Conservation (phyloP, 176 grass and related monocot genomes). For the Aegilops sharonensis region DNA sequence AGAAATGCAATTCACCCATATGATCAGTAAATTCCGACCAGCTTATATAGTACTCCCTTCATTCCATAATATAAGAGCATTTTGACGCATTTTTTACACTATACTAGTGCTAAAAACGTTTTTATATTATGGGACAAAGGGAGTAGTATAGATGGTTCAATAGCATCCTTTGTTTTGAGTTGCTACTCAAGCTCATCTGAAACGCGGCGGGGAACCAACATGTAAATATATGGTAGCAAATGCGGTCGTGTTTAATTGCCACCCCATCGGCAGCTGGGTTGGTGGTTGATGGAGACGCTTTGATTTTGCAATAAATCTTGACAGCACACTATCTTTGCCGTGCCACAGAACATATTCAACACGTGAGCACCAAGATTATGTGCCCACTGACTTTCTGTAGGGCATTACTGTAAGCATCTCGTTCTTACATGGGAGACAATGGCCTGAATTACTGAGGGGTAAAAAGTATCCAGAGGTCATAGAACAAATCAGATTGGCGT, state of each 20-base stretch:
- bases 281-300: not conserved
- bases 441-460: not conserved
- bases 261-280: not conserved
- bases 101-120: too few relatives aligned
- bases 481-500: not conserved
- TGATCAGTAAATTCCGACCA: too few relatives aligned
- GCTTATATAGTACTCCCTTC: not conserved
- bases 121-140: too few relatives aligned
- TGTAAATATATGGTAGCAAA: not conserved
- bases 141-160: not conserved
- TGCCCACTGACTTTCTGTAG: not conserved
- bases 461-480: not conserved
- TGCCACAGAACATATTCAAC: not conserved
- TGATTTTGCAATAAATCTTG: not conserved
- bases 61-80: too few relatives aligned
- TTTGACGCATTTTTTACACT: too few relatives aligned
- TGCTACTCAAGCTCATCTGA: not conserved
- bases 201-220: too few relatives aligned
- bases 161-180: not conserved
- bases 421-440: slow-evolving; percentile 11
- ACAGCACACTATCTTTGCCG: not conserved
- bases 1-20: too few relatives aligned
- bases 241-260: not conserved
- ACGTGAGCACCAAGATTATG: not conserved
- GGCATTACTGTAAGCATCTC: not conserved